Percentiles rank a stretch among this genome's conserved stretches.
Evolutionary conservation across 1,139 yeast genomes (phyloP).

Genomic region (Saccharomycopsis hybrid): DNA sequence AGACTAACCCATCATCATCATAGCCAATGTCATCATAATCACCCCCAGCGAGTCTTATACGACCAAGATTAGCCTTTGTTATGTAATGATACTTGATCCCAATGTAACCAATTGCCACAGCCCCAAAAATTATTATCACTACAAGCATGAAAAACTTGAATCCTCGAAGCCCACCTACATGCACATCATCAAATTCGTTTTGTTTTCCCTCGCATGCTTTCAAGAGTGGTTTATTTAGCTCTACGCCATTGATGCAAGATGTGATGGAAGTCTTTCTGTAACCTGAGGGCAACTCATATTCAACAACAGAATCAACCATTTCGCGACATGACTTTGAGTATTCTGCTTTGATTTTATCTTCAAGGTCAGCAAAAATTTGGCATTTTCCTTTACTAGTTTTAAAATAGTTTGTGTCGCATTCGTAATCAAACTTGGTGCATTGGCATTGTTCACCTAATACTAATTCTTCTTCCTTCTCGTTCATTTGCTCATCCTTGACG

Average conservation of each 20-base stretch:
- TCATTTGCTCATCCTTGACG: conserved; percentile 55
- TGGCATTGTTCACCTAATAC: conserved; percentile 44
- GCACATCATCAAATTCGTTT: conserved; percentile 44
- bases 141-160: conserved; percentile 35
- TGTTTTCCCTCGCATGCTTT: conserved; percentile 75
- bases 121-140: conserved; percentile 44
- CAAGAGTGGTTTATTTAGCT: conserved; percentile 47
- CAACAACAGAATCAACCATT: conserved; percentile 37
- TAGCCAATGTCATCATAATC: too few species aligned
- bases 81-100: conserved; percentile 58
- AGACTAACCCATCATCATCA: too few species aligned
- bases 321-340: conserved; percentile 47
- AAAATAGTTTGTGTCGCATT: conserved; percentile 68
- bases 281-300: conserved; percentile 61
- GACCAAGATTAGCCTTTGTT: neutral
- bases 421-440: conserved; percentile 68
- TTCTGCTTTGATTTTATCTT: neutral
- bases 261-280: conserved; percentile 51
- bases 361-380: conserved; percentile 50
- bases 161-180: conserved; percentile 48
- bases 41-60: too few species aligned
- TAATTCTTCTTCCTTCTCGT: conserved; percentile 31
- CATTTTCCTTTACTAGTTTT: conserved; percentile 58
- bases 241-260: conserved; percentile 51
- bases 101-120: conserved; percentile 42